Evolutionary conservation across 768 basidiomycete genomes (phyloP).

Genomic region (Boletus reticuloceps): DNA sequence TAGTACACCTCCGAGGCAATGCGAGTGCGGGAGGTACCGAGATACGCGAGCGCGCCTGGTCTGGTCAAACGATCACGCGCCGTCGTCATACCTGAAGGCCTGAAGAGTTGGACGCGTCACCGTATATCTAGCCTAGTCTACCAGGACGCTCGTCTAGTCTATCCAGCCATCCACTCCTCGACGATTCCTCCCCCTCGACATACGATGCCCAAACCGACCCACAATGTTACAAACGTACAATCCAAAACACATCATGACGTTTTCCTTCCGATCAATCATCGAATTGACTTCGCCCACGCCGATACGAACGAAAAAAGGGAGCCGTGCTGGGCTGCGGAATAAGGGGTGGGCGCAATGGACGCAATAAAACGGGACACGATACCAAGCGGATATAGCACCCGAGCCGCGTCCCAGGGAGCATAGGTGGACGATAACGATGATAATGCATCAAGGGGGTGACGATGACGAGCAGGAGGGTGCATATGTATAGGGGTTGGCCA

Average conservation of each 20-base stretch:
- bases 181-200: background rate
- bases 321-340: background rate
- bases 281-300: background rate
- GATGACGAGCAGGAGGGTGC: background rate
- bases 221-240: background rate
- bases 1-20: too few relatives aligned
- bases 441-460: background rate
- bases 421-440: conserved; percentile 3
- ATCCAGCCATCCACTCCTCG: background rate
- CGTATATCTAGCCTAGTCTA: background rate
- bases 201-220: background rate
- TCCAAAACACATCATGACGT: conserved; percentile 4
- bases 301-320: background rate
- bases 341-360: background rate
- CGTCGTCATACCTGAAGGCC: too few relatives aligned
- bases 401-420: conserved; percentile 1
- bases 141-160: background rate
- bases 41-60: too few relatives aligned
- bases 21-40: too few relatives aligned
- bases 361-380: background rate
- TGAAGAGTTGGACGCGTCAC: background rate
- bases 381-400: conserved; percentile 1
- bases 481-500: background rate
- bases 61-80: background rate
- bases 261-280: conserved; percentile 10